A percentile compares a stretch with the other conserved stretches of the same genome.
Evolutionary conservation across 345 rosid species (phyloP).

Genomic region (Gossypium thurberi): DNA sequence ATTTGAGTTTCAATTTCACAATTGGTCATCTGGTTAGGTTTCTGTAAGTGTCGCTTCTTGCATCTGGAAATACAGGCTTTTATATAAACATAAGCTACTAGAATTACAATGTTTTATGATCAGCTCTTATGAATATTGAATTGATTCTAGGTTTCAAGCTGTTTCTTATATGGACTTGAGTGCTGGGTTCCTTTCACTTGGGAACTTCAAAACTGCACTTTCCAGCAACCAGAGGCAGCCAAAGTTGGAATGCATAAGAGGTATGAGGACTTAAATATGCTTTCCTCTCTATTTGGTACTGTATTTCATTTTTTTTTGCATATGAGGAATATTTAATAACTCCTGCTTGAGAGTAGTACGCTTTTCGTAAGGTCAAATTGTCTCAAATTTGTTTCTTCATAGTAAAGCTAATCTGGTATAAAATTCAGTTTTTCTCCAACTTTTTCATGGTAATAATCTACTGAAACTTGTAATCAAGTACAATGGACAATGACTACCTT

Average conservation of each 20-base stretch:
- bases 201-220: constrained; percentile 71
- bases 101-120: constrained; percentile 11
- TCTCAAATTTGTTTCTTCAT: not conserved
- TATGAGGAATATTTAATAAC: not conserved
- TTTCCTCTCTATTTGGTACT: not conserved
- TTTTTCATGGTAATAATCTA: not conserved
- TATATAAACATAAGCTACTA: constrained; percentile 5
- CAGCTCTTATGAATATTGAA: constrained; percentile 8
- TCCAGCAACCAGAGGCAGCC: constrained; percentile 62
- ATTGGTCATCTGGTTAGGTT: constrained; percentile 56
- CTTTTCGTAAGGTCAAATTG: not conserved
- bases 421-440: not conserved
- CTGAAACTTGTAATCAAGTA: not conserved
- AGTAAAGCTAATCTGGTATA: not conserved
- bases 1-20: constrained; percentile 41
- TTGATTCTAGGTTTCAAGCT: constrained; percentile 56
- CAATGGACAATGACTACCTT: not conserved
- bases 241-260: constrained; percentile 73
- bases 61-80: constrained; percentile 6
- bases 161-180: constrained; percentile 61
- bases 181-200: constrained; percentile 60
- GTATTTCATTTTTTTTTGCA: not conserved
- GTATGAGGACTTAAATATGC: constrained; percentile 21
- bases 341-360: not conserved
- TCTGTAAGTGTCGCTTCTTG: constrained; percentile 51